Evolutionary conservation across 1,284 basidiomycete genomes (phyloP), one percentile per base, ranked within the genome.

Genomic region (Tylopilus sp.): DNA sequence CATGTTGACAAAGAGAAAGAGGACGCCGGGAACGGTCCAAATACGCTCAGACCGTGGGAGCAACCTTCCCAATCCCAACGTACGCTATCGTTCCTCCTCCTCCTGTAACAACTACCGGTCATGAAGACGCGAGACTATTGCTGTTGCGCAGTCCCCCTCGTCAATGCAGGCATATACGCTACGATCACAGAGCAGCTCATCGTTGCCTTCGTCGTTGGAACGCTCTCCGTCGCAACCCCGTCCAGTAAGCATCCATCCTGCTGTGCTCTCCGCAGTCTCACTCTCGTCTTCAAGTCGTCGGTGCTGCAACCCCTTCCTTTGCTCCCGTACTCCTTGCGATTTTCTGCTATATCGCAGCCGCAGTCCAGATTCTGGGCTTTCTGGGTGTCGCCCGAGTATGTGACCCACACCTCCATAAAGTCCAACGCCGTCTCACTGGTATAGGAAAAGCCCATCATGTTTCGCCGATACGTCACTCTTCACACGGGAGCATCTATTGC

Each of bases 131-230:
- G 84, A 73, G 82, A 89, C 31, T 88, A 89, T 59, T 89, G 86
- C 57, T 89, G 86, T 62, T 87, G 85, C 63, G 92, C 92, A 43
- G 86, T 95, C 55, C 92, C 92, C 5, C 71, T 91, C 44, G 76
- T 92, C 54, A 95, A 96, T 70, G 77, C 83, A 52, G 93, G 93
- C 30, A 89, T 95, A 47, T 95, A 95, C 60, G 68, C 79, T n/a
- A 78, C 87, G 34, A 68, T 96, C 42, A 64, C 73, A 0, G 89
- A 94, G 64, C 92, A 95, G 69, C 74, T 89, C 41, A 72, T 79
- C 18, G 66, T 89, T 8, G 82, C 79, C 3, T 62, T 92, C 52
- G 59, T 87, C n/a, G 79, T 84, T 4, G 93, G 86, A 15, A 83
- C 88, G 5, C 74, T 95, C 25, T 79, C 88, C 7, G 65, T 97